Conservation (phyloP, 768 basidiomycete genomes). For the Amanita phalloides region DNA sequence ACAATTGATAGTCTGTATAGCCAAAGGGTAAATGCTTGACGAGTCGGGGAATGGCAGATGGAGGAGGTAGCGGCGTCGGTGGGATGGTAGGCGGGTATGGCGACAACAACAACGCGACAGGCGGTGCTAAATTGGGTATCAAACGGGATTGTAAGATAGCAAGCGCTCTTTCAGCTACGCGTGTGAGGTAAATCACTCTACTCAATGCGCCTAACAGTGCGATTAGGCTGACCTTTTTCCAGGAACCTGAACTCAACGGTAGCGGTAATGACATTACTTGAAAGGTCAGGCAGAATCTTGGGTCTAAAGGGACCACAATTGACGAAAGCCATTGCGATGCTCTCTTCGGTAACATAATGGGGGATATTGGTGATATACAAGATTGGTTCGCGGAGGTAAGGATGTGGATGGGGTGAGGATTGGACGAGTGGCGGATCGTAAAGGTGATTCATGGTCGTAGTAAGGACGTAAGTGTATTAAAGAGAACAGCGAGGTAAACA, state of each 20-base stretch:
- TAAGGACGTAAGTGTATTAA: constrained; percentile 7
- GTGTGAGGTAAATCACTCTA: neutral
- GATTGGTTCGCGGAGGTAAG: constrained; percentile 76
- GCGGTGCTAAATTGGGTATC: constrained; percentile 48
- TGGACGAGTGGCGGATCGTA: constrained; percentile 23
- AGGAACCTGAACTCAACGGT: constrained; percentile 79
- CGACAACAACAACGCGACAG: constrained; percentile 58
- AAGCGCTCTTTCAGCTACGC: constrained; percentile 78
- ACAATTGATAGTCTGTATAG: constrained; percentile 64
- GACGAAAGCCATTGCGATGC: constrained; percentile 63
- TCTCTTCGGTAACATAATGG: constrained; percentile 62
- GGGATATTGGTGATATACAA: constrained; percentile 77
- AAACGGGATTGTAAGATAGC: constrained; percentile 73
- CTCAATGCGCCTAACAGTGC: neutral
- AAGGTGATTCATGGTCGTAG: constrained; percentile 34
- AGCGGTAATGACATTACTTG: constrained; percentile 44
- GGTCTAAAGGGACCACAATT: constrained; percentile 77
- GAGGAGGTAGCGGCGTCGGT: constrained; percentile 64
- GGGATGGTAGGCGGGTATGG: constrained; percentile 77
- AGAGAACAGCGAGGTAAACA: constrained; percentile 2
- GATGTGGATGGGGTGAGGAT: constrained; percentile 46
- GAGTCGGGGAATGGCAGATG: constrained; percentile 67
- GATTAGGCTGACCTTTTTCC: constrained; percentile 55
- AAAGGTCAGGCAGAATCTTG: constrained; percentile 53
- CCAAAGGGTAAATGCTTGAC: constrained; percentile 73